phyloP scores from a whole-genome alignment of 805 yeast species.

The Scheffersomyces lignosus region DNA sequence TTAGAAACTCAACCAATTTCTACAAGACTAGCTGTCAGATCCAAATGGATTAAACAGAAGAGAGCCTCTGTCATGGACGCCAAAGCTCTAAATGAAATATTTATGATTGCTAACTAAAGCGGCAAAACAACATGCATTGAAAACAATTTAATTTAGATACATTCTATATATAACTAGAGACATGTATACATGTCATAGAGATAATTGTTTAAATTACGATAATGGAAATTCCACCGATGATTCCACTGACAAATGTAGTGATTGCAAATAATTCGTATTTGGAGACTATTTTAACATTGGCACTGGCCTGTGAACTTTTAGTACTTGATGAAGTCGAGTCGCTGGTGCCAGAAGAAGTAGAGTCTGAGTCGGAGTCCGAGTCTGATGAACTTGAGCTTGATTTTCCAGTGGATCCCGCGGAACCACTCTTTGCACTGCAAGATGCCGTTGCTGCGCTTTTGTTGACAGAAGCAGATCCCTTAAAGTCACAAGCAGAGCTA shows the following conservation, averaged over 20 bases:
- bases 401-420: conserved; percentile 18
- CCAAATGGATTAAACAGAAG: conserved; percentile 86
- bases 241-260: conserved; percentile 32
- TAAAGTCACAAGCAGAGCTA: conserved; percentile 16
- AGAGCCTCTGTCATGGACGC: conserved; percentile 89
- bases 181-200: too few species aligned
- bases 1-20: conserved; percentile 23
- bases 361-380: conserved; percentile 20
- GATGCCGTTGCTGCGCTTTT: conserved; percentile 29
- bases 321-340: conserved; percentile 23
- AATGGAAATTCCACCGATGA: conserved; percentile 47
- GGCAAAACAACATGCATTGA: background rate
- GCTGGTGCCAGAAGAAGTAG: conserved; percentile 17
- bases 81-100: conserved; percentile 86
- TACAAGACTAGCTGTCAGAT: conserved; percentile 59
- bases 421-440: conserved; percentile 25
- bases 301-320: conserved; percentile 14
- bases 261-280: conserved; percentile 35
- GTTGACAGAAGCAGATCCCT: conserved; percentile 58
- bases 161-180: too few species aligned
- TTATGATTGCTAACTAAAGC: conserved; percentile 67
- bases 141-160: background rate
- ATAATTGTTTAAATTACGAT: conserved; percentile 30
- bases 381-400: conserved; percentile 23
- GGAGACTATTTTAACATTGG: conserved; percentile 22